Conservation (phyloP, 192 early-diverging fungal genomes). For the Backusella parvicylindrica region DNA sequence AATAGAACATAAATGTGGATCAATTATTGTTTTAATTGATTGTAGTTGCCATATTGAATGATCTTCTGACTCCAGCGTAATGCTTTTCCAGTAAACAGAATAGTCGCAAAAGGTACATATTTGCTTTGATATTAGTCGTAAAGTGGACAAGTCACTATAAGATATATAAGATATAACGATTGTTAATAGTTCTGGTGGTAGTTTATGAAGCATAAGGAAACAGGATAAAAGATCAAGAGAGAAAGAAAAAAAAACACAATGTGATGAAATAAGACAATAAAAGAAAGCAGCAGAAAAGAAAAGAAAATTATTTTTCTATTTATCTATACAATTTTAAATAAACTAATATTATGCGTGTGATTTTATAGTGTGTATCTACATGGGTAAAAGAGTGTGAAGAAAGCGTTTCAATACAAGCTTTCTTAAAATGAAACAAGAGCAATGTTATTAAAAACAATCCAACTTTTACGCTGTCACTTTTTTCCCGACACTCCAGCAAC, state of each 20-base stretch:
- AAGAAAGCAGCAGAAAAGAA: neutral
- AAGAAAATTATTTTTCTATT: neutral
- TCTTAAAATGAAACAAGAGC: neutral
- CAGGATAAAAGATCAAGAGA: neutral
- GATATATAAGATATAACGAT: constrained; percentile 5
- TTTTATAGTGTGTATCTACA: neutral
- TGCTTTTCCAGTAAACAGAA: neutral
- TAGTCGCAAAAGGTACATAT: constrained; percentile 1
- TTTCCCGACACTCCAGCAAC: constrained; percentile 45
- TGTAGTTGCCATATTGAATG: neutral
- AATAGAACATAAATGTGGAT: neutral
- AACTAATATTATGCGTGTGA: neutral
- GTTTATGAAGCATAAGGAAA: neutral
- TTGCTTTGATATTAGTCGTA: constrained; percentile 1
- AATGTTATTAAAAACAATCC: neutral
- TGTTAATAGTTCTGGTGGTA: constrained; percentile 11
- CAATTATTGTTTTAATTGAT: neutral
- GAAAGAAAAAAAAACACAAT: neutral
- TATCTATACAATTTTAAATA: neutral
- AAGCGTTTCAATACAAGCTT: constrained; percentile 3
- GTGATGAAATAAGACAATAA: neutral
- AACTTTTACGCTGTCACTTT: neutral
- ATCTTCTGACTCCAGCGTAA: neutral
- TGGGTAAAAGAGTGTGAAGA: neutral
- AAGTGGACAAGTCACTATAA: neutral